These are phyloP conservation scores for Candida boidinii DNA, from an alignment of 805 yeast species.

Conservation along the genomic window DNA sequence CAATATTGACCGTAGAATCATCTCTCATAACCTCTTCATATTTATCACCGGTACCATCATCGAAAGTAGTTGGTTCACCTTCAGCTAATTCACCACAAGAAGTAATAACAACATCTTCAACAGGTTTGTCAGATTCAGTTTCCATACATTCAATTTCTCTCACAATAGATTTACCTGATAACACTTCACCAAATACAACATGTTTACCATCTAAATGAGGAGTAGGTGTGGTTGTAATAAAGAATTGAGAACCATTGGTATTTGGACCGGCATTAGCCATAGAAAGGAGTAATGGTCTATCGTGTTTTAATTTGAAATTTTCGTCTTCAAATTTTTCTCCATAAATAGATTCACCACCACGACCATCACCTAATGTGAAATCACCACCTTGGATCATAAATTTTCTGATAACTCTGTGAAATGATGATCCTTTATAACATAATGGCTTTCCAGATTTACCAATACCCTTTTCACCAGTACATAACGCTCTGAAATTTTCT, in stretches of 20 bases:
- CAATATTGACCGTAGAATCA: slow-evolving; percentile 55
- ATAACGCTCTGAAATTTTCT: slow-evolving; percentile 80
- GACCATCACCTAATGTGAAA: slow-evolving; percentile 63
- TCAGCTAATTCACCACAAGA: slow-evolving; percentile 73
- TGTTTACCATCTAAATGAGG: slow-evolving; percentile 95
- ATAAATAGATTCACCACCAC: slow-evolving; percentile 78
- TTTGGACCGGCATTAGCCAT: slow-evolving; percentile 98
- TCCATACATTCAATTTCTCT: slow-evolving; percentile 67
- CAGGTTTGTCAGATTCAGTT: slow-evolving; percentile 69
- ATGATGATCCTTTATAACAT: slow-evolving; percentile 73
- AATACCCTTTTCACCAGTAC: slow-evolving; percentile 81
- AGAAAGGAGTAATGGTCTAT: slow-evolving; percentile 77
- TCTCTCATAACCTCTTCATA: slow-evolving; percentile 73
- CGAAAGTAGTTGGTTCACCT: slow-evolving; percentile 40
- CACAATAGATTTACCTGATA: slow-evolving; percentile 73
- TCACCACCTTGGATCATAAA: slow-evolving; percentile 97
- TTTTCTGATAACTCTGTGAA: slow-evolving; percentile 83
- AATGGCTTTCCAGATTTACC: slow-evolving; percentile 57
- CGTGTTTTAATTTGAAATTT: slow-evolving; percentile 68
- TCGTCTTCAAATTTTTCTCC: slow-evolving; percentile 90
- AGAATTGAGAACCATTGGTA: slow-evolving; percentile 95
- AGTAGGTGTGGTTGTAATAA: slow-evolving; percentile 85
- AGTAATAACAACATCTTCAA: slow-evolving; percentile 56
- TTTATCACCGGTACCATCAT: slow-evolving; percentile 79
- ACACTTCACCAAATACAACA: slow-evolving; percentile 89